A percentile compares a stretch with the other conserved stretches of the same genome.
phyloP scores from a whole-genome alignment of 2,329 filamentous ascomycete species.

The Phoma sp. region DNA sequence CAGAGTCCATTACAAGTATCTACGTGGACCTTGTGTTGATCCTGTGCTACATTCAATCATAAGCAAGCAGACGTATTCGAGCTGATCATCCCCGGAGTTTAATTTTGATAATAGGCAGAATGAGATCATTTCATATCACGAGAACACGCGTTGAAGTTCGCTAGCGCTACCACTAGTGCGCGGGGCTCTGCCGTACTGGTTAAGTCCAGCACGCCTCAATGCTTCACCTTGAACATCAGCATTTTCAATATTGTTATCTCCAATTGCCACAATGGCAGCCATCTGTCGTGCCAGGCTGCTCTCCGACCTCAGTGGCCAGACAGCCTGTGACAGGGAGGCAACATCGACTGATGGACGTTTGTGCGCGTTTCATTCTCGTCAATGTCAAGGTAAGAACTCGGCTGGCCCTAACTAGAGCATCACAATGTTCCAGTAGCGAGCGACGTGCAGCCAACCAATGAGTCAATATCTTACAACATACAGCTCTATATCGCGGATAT shows the following conservation, averaged over 20 bases:
- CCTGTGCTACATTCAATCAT: too few species aligned
- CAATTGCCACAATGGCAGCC: slow-evolving; percentile 13
- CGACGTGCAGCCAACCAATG: neutral
- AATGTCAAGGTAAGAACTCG: slow-evolving; percentile 32
- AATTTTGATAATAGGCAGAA: neutral
- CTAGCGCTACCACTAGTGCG: slow-evolving; percentile 8
- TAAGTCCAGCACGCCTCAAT: neutral
- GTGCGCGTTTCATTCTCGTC: slow-evolving; percentile 34
- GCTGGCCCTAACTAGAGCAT: neutral
- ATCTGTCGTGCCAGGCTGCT: slow-evolving; percentile 32
- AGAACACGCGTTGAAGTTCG: slow-evolving; percentile 16
- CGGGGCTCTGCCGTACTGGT: neutral
- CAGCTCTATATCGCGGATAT: slow-evolving; percentile 57
- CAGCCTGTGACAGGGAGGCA: slow-evolving; percentile 30
- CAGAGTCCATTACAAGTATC: too few species aligned
- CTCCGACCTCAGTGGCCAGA: slow-evolving; percentile 32
- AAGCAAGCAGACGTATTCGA: too few species aligned
- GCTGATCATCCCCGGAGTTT: too few species aligned
- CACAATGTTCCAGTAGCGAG: neutral
- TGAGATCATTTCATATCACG: slow-evolving; percentile 3
- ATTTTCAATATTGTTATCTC: neutral
- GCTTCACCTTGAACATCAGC: neutral
- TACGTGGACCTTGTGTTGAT: too few species aligned
- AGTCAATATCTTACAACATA: neutral
- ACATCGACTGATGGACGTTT: slow-evolving; percentile 33